Evolutionary conservation across 2,329 filamentous ascomycete genomes (phyloP), one percentile per base, ranked within the genome.

Genomic region (Microcera coccophila): DNA sequence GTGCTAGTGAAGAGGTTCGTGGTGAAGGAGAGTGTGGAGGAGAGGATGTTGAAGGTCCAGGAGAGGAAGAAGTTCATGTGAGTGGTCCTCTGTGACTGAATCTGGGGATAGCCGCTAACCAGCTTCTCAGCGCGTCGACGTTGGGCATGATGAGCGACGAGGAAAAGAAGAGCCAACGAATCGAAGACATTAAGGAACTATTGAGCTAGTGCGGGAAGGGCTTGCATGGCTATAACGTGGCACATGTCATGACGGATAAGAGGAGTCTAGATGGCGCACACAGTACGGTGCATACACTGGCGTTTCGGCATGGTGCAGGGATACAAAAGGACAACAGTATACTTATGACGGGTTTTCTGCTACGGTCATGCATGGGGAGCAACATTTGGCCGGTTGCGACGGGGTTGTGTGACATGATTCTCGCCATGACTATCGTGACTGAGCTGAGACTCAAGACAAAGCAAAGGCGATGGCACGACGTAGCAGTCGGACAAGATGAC

Each of bases 51-150:
- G 53, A 82, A 78, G 65, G 82, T 98, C 24, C 94, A 98, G 64
- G 91, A 97, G 53, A 74, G 90, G 61, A 98, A 98, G 74, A 97
- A 90, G 73, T 94, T 94, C 57, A 87, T 94, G 84, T 90, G 62
- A 82, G 85, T 84, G 42, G 12, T 29, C 39, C 12, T 20, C 33
- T 18, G 18, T 19, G 0, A 11, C 16, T 14, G 22, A 18, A 5
- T 29, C 18, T 22, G 22, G 4, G 32, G 28, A 36, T 26, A 4
- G 34, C 14, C 26, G 62, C 52, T 47, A 45, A 47, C n/a, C 41
- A 28, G 33, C 34, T 18, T 21, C 17, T 37, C 45, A 95, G 90
- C 69, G 93, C 93, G n/a, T 90, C 87, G 14, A 93, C 87, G 0
- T 70, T 98, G 24, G 93, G 93, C 1, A 91, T 98, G 82, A 94